Base-by-base conservation (phyloP, 1,284 basidiomycete genomes). In the Trichosporon inkin region DNA sequence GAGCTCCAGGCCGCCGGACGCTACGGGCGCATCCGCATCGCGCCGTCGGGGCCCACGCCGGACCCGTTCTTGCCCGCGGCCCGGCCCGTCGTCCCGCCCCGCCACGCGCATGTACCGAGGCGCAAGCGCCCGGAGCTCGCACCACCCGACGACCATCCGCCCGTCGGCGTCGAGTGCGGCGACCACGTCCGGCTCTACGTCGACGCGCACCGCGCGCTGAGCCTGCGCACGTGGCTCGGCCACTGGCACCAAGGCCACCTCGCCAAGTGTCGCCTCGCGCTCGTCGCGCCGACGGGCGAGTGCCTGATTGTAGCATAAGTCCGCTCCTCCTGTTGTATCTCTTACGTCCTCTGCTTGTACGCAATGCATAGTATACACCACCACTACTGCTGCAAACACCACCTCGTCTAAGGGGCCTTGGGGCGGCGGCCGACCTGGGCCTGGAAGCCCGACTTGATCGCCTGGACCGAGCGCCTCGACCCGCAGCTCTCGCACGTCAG, bases 391-490 rank as follows among this genome's bases (percentile, higher is more conserved):
- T 51, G 28, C 24, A 35, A 20, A 44, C 40, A 14, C 3, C 24
- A 13, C 14, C 24, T 32, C 52, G 24, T 40, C 44, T 64, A 64
- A 36, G 60, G 56, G 17, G 55, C 53, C 62, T 61, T 64, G 62
- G 56, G 39, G 59, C 62, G 62, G 44, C 57, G 57, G 40, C 62
- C 62, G 53, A 96, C 90, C 78, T 97, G 93, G 57, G 95, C 95
- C 81, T 95, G 90, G 87, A 92, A 99, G 82, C 95, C 95, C 67
- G 90, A 92, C 87, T 98, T 98, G 87, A 99, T 97, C 40, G 93
- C 83, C 67, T 90, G 89, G 70, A 99, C 95, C 65, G 92, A 95
- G 56, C 95, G 86, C 76, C 89, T 83, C 65, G 88, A 92, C 8
- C 92, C 92, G 75, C 92, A 97, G 22, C 90, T 88, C 80, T 96